A percentile compares a stretch with the other conserved stretches of the same genome.
Evolutionary conservation across 2,329 filamentous ascomycete species (phyloP).

Genomic region (Ophiosphaerella narmari): DNA sequence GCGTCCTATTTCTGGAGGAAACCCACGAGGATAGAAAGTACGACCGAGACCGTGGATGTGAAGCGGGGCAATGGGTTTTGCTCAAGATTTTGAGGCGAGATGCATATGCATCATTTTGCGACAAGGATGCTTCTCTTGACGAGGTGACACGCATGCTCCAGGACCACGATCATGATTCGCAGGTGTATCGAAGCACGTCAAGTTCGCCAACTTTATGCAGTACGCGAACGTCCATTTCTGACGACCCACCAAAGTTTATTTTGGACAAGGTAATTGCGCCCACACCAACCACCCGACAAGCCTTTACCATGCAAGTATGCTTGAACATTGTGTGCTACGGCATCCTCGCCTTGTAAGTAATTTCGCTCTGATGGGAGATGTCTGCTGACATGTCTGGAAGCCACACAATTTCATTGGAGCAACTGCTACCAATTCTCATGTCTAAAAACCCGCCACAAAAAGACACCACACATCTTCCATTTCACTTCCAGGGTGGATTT

Average conservation of each 20-base stretch:
- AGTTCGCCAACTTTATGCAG: constrained; percentile 57
- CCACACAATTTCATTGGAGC: constrained; percentile 96
- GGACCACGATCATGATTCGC: constrained; percentile 51
- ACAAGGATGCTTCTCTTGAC: constrained; percentile 57
- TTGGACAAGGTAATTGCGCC: constrained; percentile 33
- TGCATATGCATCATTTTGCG: constrained; percentile 35
- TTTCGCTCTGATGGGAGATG: constrained; percentile 13
- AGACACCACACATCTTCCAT: constrained; percentile 66
- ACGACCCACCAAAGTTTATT: constrained; percentile 39
- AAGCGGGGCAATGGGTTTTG: constrained; percentile 73
- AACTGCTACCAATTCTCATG: constrained; percentile 89
- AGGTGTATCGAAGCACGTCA: constrained; percentile 65
- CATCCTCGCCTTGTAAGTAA: constrained; percentile 88
- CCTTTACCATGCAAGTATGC: constrained; percentile 83
- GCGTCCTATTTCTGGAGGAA: constrained; percentile 88
- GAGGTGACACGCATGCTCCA: constrained; percentile 67
- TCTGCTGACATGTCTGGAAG: constrained; percentile 53
- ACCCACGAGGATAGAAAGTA: constrained; percentile 84
- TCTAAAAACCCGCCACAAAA: constrained; percentile 65
- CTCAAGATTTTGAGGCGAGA: constrained; percentile 38
- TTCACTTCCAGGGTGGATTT: constrained; percentile 88
- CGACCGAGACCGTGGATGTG: constrained; percentile 74
- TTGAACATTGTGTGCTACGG: constrained; percentile 89
- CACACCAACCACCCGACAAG: constrained; percentile 52
- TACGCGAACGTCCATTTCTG: constrained; percentile 36